A percentile compares a stretch with the other conserved stretches of the same genome.
phyloP scores from a whole-genome alignment of 2,329 filamentous ascomycete genomes.

The Claviceps arundinis region DNA sequence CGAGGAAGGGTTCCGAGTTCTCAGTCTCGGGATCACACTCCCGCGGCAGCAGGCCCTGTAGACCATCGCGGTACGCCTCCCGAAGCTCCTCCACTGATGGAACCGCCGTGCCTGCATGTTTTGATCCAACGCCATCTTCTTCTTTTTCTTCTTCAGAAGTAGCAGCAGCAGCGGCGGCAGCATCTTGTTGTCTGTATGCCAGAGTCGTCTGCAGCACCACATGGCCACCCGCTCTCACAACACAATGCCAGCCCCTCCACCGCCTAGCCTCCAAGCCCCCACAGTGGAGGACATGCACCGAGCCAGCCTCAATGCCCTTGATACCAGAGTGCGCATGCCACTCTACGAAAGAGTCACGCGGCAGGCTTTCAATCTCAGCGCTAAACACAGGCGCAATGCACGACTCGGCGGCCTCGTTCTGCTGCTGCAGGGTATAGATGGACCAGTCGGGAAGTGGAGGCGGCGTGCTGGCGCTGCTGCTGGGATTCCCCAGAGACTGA shows the following conservation, averaged over 20 bases:
- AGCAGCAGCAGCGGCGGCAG: background rate
- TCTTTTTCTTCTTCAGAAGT: too few species aligned
- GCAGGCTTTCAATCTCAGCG: conserved; percentile 64
- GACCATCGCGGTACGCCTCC: background rate
- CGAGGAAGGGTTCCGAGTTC: conserved; percentile 15
- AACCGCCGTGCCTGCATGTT: background rate
- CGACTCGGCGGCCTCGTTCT: conserved; percentile 19
- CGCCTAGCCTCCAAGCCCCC: conserved; percentile 6
- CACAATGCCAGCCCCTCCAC: conserved; percentile 19
- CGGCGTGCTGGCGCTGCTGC: conserved; percentile 12
- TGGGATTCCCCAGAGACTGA: conserved; percentile 24
- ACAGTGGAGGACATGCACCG: conserved; percentile 12
- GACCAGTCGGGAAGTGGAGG: conserved; percentile 41
- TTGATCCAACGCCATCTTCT: background rate
- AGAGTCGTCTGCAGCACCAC: conserved; percentile 19
- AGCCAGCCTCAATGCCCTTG: conserved; percentile 16
- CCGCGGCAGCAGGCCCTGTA: conserved; percentile 1
- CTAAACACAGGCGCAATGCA: conserved; percentile 55
- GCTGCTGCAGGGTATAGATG: conserved; percentile 24
- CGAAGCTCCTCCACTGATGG: conserved; percentile 1
- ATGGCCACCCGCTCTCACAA: conserved; percentile 11
- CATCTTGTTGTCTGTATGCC: conserved; percentile 6
- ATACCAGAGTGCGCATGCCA: conserved; percentile 65
- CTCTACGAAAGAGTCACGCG: conserved; percentile 62
- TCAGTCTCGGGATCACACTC: background rate